Conservation (phyloP, 352 stramenopile genomes). For the Globisporangium cederbergense region DNA sequence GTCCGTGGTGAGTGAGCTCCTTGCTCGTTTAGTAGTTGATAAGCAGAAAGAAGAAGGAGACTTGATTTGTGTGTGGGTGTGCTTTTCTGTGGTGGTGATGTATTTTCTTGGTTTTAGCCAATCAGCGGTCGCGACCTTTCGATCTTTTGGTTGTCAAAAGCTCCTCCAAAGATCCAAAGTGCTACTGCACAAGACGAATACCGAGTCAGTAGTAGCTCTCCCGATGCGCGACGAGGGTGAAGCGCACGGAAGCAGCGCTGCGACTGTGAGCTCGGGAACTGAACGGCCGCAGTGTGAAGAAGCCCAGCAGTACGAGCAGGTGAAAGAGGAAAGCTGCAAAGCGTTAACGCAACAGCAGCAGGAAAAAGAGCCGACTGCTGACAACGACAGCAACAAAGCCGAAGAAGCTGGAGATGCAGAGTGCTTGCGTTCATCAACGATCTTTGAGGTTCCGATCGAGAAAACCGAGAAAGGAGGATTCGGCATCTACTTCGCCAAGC, state of each 20-base stretch:
- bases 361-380: not conserved
- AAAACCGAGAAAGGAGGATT: slow-evolving; percentile 33
- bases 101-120: slow-evolving; percentile 11
- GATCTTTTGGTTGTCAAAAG: slow-evolving; percentile 10
- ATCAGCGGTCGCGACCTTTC: slow-evolving; percentile 14
- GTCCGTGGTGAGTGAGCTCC: not conserved
- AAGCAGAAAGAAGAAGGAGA: not conserved
- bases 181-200: not conserved
- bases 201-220: not conserved
- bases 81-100: not conserved
- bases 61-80: not conserved
- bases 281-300: not conserved
- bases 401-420: not conserved
- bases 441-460: slow-evolving; percentile 26
- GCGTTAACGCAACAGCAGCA: not conserved
- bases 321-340: not conserved
- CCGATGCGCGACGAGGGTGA: not conserved
- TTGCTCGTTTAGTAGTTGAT: not conserved
- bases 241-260: not conserved
- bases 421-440: not conserved
- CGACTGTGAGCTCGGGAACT: not conserved
- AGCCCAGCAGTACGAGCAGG: not conserved
- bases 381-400: not conserved
- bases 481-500: slow-evolving; percentile 44
- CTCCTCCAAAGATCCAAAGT: not conserved